Base-by-base conservation (phyloP, 2,329 filamentous ascomycete genomes). In the Trichoderma koningiopsis region DNA sequence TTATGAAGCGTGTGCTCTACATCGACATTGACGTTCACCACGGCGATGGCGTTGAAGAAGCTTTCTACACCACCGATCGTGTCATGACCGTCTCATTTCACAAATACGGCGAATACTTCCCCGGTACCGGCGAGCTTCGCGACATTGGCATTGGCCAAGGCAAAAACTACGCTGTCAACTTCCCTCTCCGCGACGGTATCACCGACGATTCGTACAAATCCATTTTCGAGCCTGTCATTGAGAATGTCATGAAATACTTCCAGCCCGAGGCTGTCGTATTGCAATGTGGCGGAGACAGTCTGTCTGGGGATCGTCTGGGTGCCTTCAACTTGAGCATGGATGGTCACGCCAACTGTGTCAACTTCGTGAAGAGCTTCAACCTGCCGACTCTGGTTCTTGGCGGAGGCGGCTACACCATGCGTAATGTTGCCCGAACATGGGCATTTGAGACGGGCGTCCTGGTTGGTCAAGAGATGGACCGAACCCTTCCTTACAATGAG, bases 271-370 rank as follows among this genome's bases (percentile, higher is more conserved):
- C 94, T 4, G 95, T 99, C 67, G 96, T 98, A 5, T 86, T 99
- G 4, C 96, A 99, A 79, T 99, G 96, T 76, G 96, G 96, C 68
- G 95, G 95, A 60, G 96, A 99, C 82, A 96, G 92, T 75, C 86
- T 99, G 19, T 97, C 94, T 33, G 95, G 96, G 59, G 96, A 99
- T 80, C 90, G 96, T 43, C 87, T 99, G 0, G 96, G 96, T 64
- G 96, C 94, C 79, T 99, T 99, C 86, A 99, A 98, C 79, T 86
- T 99, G 71, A 98, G 96, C 81, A 97, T 99, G 88, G 90, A 91
- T 75, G 95, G 95, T 4, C 96, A 99, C 79, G 94, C 95, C 73
- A 94, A 94, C 80, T 99, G 96, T 78, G 93, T 98, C 73, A 91
- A 91, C 73, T 98, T 91, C 75, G 93, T 97, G 73, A 97, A 97